These are phyloP conservation scores for Kwoniella botswanensis DNA, from an alignment of 768 basidiomycete species.

Conservation along the genomic window DNA sequence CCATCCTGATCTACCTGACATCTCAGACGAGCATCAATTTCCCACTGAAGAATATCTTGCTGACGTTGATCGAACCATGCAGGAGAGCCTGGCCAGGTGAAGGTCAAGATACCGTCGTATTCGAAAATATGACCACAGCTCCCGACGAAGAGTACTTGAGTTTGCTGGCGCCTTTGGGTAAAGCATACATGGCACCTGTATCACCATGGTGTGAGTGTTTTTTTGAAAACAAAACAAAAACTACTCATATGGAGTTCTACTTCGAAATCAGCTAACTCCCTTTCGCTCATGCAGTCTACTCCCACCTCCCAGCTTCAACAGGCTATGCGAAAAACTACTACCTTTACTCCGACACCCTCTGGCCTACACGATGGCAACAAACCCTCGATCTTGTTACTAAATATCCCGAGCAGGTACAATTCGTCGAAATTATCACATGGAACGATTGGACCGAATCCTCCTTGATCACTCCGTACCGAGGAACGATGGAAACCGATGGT, in stretches of 20 bases:
- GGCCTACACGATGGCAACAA: conserved; percentile 54
- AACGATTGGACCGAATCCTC: conserved; percentile 55
- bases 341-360: conserved; percentile 53
- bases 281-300: conserved; percentile 29
- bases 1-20: background rate
- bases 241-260: too few relatives aligned
- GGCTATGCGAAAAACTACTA: conserved; percentile 57
- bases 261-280: background rate
- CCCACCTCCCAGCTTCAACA: conserved; percentile 14
- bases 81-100: conserved; percentile 56
- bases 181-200: conserved; percentile 49
- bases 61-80: background rate
- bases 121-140: conserved; percentile 34
- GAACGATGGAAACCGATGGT: conserved; percentile 53
- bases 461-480: conserved; percentile 52
- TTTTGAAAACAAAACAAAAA: conserved; percentile 26
- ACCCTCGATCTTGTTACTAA: conserved; percentile 35
- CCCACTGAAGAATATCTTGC: background rate
- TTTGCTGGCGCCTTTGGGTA: conserved; percentile 13
- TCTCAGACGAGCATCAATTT: background rate
- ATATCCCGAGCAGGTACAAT: conserved; percentile 34
- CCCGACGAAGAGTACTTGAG: conserved; percentile 35
- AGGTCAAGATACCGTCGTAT: conserved; percentile 41
- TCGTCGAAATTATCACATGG: conserved; percentile 52
- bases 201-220: conserved; percentile 52